Conservation (phyloP, 179 eudicot species). For the Heliamphora pulchella region DNA sequence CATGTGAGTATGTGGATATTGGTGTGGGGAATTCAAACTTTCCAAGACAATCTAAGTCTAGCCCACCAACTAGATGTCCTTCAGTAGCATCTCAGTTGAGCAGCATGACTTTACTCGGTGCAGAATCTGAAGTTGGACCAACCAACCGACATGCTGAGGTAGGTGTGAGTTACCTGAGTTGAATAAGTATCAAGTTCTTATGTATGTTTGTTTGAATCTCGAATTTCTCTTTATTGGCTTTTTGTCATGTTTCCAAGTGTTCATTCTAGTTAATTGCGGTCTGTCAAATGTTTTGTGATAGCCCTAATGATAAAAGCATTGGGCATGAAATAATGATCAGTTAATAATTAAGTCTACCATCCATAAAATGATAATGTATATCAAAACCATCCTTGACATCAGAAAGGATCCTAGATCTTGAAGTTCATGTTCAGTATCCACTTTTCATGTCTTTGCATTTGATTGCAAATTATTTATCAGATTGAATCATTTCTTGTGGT, state of each 20-base stretch:
- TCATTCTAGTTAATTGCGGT: not conserved
- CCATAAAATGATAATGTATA: no score
- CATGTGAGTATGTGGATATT: slow-evolving; percentile 19
- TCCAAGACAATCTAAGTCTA: not conserved
- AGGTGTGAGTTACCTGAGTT: not conserved
- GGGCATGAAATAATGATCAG: no score
- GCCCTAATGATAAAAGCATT: not conserved
- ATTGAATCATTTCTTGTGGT: not conserved
- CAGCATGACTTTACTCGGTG: slow-evolving; percentile 10
- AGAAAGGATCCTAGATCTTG: not conserved
- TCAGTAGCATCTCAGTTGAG: slow-evolving; percentile 14
- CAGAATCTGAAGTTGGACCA: slow-evolving; percentile 25
- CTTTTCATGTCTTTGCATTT: not conserved
- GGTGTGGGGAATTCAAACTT: not conserved
- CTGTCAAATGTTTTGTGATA: not conserved
- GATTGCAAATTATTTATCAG: not conserved
- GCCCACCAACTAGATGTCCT: not conserved
- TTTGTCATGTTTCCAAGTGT: no score
- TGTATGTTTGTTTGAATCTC: not conserved
- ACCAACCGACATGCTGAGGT: slow-evolving; percentile 32
- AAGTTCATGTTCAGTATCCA: not conserved
- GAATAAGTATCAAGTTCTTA: not conserved
- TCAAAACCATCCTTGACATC: not conserved
- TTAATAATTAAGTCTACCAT: not conserved
- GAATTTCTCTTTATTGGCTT: not conserved